A percentile compares a stretch with the other conserved stretches of the same genome.
Evolutionary conservation across 2,329 filamentous ascomycete genomes (phyloP).

Genomic region (Diplodia seriata): DNA sequence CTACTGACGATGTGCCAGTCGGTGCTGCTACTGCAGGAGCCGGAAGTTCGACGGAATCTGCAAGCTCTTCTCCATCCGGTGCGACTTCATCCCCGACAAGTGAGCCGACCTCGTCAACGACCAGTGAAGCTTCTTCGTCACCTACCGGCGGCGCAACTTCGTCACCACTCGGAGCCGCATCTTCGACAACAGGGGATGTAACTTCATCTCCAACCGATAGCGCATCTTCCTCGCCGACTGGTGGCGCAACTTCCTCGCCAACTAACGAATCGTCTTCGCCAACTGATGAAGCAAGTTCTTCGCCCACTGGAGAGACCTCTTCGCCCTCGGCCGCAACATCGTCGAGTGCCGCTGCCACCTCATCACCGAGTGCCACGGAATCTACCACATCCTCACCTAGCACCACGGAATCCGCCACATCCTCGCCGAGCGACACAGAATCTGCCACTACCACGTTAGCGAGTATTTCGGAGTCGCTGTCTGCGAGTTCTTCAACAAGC

Average conservation of each 20-base stretch:
- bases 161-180: neutral
- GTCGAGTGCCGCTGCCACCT: neutral
- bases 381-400: neutral
- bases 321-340: neutral
- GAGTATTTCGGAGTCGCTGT: conserved; percentile 4
- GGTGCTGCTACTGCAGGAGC: conserved; percentile 1
- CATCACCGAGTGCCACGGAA: neutral
- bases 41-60: conserved; percentile 11
- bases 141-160: conserved; percentile 7
- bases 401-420: neutral
- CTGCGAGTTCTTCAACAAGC: conserved; percentile 15
- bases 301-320: neutral
- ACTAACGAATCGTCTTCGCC: neutral
- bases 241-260: neutral
- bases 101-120: neutral
- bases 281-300: conserved; percentile 7
- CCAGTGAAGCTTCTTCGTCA: neutral
- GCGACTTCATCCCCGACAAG: conserved; percentile 8
- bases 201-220: conserved; percentile 1
- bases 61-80: conserved; percentile 8
- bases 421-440: neutral
- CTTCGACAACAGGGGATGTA: neutral
- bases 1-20: neutral
- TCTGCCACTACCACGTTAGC: neutral
- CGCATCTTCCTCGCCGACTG: conserved; percentile 3